These are phyloP conservation scores for Mortierella sp. DNA, from an alignment of 371 early-diverging fungal genomes.

Conservation along the genomic window DNA sequence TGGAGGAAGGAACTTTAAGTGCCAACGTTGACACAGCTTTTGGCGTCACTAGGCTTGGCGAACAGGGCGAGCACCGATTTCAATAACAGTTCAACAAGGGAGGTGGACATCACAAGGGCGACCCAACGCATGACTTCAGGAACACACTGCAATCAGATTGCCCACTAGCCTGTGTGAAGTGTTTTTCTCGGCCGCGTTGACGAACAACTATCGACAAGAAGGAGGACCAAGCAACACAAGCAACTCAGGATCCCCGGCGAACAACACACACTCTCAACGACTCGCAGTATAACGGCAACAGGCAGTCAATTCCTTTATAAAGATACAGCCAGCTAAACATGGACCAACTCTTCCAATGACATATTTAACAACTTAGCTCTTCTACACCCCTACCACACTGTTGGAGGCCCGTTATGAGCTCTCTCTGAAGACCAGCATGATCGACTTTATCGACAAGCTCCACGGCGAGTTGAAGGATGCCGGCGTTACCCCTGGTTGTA, in stretches of 20 bases:
- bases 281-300: neutral
- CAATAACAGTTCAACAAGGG: neutral
- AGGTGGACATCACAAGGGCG: neutral
- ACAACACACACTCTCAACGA: neutral
- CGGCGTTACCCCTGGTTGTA: constrained; percentile 77
- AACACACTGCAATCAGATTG: neutral
- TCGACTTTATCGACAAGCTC: constrained; percentile 88
- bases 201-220: neutral
- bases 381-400: constrained; percentile 64
- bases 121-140: neutral
- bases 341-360: neutral
- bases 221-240: neutral
- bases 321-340: neutral
- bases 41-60: neutral
- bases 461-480: constrained; percentile 84
- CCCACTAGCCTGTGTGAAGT: neutral
- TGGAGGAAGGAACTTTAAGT: too few species aligned
- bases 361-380: constrained; percentile 68
- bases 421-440: constrained; percentile 91
- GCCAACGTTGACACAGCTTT: neutral
- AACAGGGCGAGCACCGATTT: neutral
- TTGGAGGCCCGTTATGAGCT: constrained; percentile 91
- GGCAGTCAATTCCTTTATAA: neutral
- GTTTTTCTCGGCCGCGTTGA: neutral
- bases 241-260: too few species aligned